Conservation (phyloP, 2,329 filamentous ascomycete species). For the Penicillium sp. region DNA sequence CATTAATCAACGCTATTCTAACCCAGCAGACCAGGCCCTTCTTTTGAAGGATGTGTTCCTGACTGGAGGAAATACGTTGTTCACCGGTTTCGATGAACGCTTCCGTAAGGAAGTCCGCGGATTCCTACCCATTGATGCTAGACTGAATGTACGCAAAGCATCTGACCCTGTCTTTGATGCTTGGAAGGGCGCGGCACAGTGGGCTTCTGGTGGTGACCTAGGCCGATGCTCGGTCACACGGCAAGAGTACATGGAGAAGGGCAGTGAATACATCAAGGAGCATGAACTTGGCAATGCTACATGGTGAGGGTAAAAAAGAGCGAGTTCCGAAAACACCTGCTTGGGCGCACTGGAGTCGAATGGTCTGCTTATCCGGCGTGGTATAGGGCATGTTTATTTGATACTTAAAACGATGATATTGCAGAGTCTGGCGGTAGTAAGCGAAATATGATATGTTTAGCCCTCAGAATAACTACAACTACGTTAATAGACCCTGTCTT, state of each 20-base stretch:
- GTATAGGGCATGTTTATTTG: slow-evolving; percentile 9
- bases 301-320: slow-evolving; percentile 20
- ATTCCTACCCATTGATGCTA: slow-evolving; percentile 66
- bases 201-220: slow-evolving; percentile 63
- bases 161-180: slow-evolving; percentile 78
- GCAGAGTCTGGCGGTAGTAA: neutral
- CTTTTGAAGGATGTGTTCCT: slow-evolving; percentile 86
- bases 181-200: slow-evolving; percentile 88
- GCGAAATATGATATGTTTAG: slow-evolving; percentile 1
- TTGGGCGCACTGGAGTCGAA: slow-evolving; percentile 25
- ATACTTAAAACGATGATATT: slow-evolving; percentile 2
- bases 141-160: slow-evolving; percentile 70
- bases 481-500: neutral
- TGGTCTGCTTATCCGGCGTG: slow-evolving; percentile 8
- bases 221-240: slow-evolving; percentile 67
- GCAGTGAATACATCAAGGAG: slow-evolving; percentile 81
- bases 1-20: slow-evolving; percentile 72
- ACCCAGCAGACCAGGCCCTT: slow-evolving; percentile 58
- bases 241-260: slow-evolving; percentile 88
- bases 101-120: slow-evolving; percentile 69
- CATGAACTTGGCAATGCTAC: slow-evolving; percentile 40
- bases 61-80: slow-evolving; percentile 88
- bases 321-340: slow-evolving; percentile 3
- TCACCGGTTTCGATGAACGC: slow-evolving; percentile 81
- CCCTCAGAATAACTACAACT: neutral